These are phyloP conservation scores for Euphorbia celastroides DNA, from an alignment of 441 rosid species.

Conservation along the genomic window DNA sequence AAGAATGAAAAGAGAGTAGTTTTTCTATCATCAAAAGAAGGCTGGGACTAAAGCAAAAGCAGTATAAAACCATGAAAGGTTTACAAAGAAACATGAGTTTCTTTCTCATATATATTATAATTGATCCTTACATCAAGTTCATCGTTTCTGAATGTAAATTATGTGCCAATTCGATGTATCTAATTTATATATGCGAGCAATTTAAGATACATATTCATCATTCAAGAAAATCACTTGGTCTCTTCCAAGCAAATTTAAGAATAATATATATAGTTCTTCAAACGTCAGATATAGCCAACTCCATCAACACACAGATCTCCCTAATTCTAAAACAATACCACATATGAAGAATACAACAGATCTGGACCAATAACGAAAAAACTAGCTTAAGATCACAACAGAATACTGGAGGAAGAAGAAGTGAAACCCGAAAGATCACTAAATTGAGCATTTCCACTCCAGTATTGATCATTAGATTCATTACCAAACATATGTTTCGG, in stretches of 20 bases:
- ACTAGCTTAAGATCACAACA: conserved; percentile 28
- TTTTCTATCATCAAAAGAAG: neutral
- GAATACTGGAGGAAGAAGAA: conserved; percentile 56
- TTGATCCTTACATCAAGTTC: neutral
- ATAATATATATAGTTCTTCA: conserved; percentile 5
- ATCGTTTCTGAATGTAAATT: neutral
- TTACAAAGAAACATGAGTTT: neutral
- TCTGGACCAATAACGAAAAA: neutral
- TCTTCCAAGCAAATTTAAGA: neutral
- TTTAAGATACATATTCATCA: conserved; percentile 11
- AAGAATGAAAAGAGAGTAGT: neutral
- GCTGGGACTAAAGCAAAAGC: neutral
- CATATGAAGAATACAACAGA: conserved; percentile 16
- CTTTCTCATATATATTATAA: neutral
- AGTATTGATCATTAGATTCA: conserved; percentile 46
- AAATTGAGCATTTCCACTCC: conserved; percentile 51
- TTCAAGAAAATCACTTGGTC: conserved; percentile 9
- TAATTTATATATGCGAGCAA: conserved; percentile 7
- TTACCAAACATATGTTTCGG: conserved; percentile 52
- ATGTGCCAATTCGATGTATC: neutral
- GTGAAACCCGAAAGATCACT: conserved; percentile 64
- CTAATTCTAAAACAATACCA: conserved; percentile 17
- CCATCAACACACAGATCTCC: conserved; percentile 17
- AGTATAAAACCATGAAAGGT: neutral
- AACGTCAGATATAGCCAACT: conserved; percentile 21